Conservation (phyloP, 2,329 filamentous ascomycete species). For the Cryoendolithus antarcticus region DNA sequence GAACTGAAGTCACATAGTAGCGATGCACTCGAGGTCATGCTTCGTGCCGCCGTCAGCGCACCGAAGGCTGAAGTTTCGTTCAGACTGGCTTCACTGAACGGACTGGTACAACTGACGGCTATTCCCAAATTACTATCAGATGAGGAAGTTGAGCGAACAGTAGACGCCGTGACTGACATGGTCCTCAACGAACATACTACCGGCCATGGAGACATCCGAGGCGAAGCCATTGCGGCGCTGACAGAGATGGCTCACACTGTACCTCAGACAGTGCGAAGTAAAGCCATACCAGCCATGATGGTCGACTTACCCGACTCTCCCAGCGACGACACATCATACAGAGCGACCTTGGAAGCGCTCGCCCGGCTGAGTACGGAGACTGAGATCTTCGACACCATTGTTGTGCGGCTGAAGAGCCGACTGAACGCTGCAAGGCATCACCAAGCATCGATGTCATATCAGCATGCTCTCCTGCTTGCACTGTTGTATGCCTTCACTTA, state of each 20-base stretch:
- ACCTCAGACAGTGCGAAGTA: slow-evolving; percentile 49
- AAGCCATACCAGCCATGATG: slow-evolving; percentile 54
- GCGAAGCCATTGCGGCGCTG: slow-evolving; percentile 45
- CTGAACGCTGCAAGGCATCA: slow-evolving; percentile 44
- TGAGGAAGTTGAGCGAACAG: slow-evolving; percentile 34
- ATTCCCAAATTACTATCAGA: slow-evolving; percentile 30
- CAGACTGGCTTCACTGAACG: slow-evolving; percentile 32
- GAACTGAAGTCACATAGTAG: slow-evolving; percentile 28
- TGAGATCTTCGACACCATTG: slow-evolving; percentile 51
- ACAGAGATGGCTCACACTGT: slow-evolving; percentile 51
- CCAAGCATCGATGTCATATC: slow-evolving; percentile 39
- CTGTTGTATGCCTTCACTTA: slow-evolving; percentile 49
- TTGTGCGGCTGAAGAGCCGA: slow-evolving; percentile 52
- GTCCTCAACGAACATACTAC: slow-evolving; percentile 47
- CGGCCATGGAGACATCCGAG: slow-evolving; percentile 44
- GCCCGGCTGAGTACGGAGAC: slow-evolving; percentile 52
- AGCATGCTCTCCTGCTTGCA: slow-evolving; percentile 48
- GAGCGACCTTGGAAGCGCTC: slow-evolving; percentile 49
- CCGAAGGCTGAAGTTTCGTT: slow-evolving; percentile 39
- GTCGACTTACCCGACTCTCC: slow-evolving; percentile 44
- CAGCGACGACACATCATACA: slow-evolving; percentile 35
- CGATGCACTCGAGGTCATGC: slow-evolving; percentile 30
- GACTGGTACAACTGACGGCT: slow-evolving; percentile 31
- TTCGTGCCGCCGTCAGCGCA: slow-evolving; percentile 31
- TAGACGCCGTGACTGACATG: slow-evolving; percentile 49